Conservation (phyloP, 2,329 filamentous ascomycete species). For the Fusarium pseudocircinatum region DNA sequence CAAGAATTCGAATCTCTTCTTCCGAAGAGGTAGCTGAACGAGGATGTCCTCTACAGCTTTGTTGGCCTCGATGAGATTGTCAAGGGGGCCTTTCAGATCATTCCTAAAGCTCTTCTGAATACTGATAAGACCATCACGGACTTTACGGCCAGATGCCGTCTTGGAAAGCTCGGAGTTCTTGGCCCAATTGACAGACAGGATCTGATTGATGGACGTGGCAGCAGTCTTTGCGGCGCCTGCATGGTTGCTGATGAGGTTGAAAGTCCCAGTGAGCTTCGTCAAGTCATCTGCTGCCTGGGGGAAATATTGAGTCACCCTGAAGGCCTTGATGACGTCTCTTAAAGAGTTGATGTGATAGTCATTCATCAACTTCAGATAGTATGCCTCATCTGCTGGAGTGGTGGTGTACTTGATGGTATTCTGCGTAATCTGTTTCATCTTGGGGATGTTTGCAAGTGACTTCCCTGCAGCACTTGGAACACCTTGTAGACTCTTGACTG, state of each 20-base stretch:
- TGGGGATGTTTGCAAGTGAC: not conserved
- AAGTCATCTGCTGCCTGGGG: not conserved
- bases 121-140: not conserved
- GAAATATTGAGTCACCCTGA: not conserved
- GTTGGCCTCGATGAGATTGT: constrained; percentile 16
- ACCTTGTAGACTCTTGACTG: not conserved
- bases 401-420: not conserved
- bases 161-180: not conserved
- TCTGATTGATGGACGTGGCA: not conserved
- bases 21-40: constrained; percentile 11
- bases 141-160: not conserved
- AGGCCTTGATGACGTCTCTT: not conserved
- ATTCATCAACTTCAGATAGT: not conserved
- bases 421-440: not conserved
- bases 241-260: not conserved
- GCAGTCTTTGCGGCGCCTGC: not conserved
- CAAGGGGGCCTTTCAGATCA: constrained; percentile 9
- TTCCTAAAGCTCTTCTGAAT: constrained; percentile 8
- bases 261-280: not conserved
- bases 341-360: not conserved
- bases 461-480: not conserved
- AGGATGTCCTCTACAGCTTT: constrained; percentile 10
- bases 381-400: not conserved
- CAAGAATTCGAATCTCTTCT: constrained; percentile 10
- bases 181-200: not conserved